A percentile compares a stretch with the other conserved stretches of the same genome.
Evolutionary conservation across 1,284 basidiomycete species (phyloP).

Genomic region (Ganoderma meredithae): DNA sequence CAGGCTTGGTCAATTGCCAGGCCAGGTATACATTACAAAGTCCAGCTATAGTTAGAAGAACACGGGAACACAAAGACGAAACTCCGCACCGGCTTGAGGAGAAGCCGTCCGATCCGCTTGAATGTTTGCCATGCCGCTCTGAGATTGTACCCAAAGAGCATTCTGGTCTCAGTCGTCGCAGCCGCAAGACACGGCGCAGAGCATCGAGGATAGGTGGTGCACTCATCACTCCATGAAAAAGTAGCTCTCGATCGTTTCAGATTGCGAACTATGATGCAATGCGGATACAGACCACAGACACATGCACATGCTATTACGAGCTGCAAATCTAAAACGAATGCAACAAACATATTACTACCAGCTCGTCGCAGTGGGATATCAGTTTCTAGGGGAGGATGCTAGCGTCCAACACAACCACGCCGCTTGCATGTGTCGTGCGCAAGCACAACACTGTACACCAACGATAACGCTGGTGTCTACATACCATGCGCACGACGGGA

Average conservation of each 20-base stretch:
- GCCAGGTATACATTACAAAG: neutral
- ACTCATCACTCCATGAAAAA: too few relatives aligned
- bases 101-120: conserved; percentile 15
- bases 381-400: conserved; percentile 25
- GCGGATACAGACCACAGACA: neutral
- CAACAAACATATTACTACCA: conserved; percentile 34
- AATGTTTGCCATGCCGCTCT: conserved; percentile 12
- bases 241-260: neutral
- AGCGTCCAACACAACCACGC: neutral
- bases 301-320: conserved; percentile 28
- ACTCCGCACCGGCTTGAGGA: conserved; percentile 9
- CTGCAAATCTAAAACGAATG: conserved; percentile 33
- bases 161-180: neutral
- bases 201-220: neutral
- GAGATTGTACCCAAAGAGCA: conserved; percentile 15
- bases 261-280: neutral
- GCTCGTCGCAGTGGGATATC: conserved; percentile 22
- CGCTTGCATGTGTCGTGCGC: neutral
- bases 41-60: neutral
- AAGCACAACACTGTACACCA: neutral
- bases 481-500: neutral
- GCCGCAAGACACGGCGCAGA: neutral
- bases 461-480: neutral
- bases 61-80: neutral
- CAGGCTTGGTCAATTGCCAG: neutral